Evolutionary conservation across 1,284 basidiomycete species (phyloP).

Genomic region (Puccinia coronata): DNA sequence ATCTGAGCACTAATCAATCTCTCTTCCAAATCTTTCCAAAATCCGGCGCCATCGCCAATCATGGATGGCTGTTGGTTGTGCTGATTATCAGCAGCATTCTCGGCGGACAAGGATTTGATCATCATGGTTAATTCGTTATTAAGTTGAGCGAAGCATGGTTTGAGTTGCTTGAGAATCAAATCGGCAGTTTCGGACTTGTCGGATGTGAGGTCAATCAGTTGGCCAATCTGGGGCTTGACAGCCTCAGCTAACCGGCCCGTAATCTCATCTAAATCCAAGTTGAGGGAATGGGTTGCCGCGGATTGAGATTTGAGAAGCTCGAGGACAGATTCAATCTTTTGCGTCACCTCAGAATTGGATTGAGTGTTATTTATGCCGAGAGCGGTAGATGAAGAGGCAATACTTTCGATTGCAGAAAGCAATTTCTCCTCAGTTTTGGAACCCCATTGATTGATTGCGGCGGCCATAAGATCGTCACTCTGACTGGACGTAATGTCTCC

Average conservation of each 20-base stretch:
- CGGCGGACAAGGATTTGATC: neutral
- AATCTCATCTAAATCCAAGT: constrained; percentile 72
- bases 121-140: constrained; percentile 51
- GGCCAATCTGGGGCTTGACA: constrained; percentile 79
- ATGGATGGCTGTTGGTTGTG: too few relatives aligned
- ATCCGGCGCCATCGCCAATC: neutral
- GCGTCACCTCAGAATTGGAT: neutral
- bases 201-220: constrained; percentile 78
- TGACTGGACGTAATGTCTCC: neutral
- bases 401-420: constrained; percentile 4
- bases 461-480: constrained; percentile 7
- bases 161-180: constrained; percentile 72
- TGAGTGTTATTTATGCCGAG: neutral
- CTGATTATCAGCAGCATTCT: neutral
- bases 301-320: constrained; percentile 13
- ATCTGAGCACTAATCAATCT: neutral
- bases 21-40: constrained; percentile 19
- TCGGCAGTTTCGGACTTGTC: constrained; percentile 79
- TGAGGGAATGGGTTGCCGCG: constrained; percentile 56
- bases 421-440: constrained; percentile 25
- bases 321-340: neutral
- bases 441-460: constrained; percentile 17
- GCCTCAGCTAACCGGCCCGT: constrained; percentile 73
- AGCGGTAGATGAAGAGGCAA: neutral
- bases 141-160: constrained; percentile 67